Percentiles rank a stretch among this genome's conserved stretches.
These are phyloP conservation scores for Rhynchospora breviuscula DNA, from an alignment of 176 grass and related monocot species.

Conservation along the genomic window DNA sequence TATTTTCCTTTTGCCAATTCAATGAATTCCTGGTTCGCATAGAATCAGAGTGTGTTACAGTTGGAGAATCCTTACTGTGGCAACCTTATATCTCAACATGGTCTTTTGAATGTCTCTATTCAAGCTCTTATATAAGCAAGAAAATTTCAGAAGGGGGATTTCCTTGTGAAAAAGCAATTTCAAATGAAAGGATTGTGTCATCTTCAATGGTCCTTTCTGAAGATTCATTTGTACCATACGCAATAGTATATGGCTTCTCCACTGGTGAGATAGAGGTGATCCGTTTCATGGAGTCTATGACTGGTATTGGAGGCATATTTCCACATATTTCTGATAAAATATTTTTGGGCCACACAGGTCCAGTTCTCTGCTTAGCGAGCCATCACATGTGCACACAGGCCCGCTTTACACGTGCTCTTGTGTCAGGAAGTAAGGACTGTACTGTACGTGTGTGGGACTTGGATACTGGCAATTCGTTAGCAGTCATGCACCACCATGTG, in stretches of 20 bases:
- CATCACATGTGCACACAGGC: constrained; percentile 53
- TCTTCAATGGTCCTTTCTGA: constrained; percentile 90
- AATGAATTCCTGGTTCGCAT: constrained; percentile 39
- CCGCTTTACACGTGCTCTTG: constrained; percentile 47
- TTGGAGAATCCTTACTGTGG: constrained; percentile 65
- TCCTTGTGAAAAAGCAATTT: constrained; percentile 41
- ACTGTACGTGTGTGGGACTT: constrained; percentile 76
- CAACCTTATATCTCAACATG: constrained; percentile 62
- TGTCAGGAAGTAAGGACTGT: constrained; percentile 79
- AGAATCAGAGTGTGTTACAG: constrained; percentile 37
- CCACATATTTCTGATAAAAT: constrained; percentile 70
- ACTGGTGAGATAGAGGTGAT: constrained; percentile 91
- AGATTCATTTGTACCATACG: constrained; percentile 69
- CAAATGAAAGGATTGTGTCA: constrained; percentile 51
- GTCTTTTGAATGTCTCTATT: constrained; percentile 47
- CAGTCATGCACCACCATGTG: constrained; percentile 83
- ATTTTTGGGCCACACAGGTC: constrained; percentile 71
- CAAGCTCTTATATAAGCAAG: constrained; percentile 37
- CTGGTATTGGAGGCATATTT: constrained; percentile 50
- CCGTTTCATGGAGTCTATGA: constrained; percentile 58
- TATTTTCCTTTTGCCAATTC: constrained; percentile 51
- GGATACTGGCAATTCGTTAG: constrained; percentile 55
- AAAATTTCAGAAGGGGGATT: constrained; percentile 66
- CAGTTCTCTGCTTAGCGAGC: constrained; percentile 85
- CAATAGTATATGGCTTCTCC: constrained; percentile 94